Conservation (phyloP, 345 rosid genomes). For the Sisymbrium irio region DNA sequence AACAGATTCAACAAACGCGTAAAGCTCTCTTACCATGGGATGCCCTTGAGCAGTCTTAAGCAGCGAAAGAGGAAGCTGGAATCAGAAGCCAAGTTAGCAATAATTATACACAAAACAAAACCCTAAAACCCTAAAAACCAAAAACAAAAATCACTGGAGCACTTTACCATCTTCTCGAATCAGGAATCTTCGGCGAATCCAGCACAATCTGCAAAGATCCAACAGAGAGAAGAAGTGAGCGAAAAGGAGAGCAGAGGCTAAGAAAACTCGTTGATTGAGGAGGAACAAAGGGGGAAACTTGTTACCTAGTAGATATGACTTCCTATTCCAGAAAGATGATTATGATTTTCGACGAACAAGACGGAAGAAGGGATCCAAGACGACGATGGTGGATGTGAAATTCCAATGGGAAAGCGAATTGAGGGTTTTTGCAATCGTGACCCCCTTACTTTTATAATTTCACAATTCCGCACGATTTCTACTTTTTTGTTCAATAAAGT, state of each 20-base stretch:
- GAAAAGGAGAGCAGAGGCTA: background rate
- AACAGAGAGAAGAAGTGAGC: background rate
- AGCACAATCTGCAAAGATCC: background rate
- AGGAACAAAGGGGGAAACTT: background rate
- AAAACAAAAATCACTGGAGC: background rate
- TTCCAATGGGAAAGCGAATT: background rate
- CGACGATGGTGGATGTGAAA: background rate
- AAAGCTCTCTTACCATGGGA: constrained; percentile 25
- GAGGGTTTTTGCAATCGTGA: background rate
- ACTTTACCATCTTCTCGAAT: constrained; percentile 1
- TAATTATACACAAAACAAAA: background rate
- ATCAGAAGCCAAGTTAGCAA: background rate
- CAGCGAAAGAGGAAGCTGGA: constrained; percentile 31
- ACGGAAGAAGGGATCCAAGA: constrained; percentile 1
- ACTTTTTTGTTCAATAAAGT: background rate
- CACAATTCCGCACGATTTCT: background rate
- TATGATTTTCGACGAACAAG: background rate
- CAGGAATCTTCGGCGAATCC: background rate
- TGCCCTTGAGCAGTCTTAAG: constrained; percentile 39
- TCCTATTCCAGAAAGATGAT: background rate
- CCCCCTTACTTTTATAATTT: background rate
- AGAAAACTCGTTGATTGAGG: background rate
- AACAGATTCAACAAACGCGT: constrained; percentile 10
- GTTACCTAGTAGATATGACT: background rate
- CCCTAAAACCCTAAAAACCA: background rate